A percentile compares a stretch with the other conserved stretches of the same genome.
Evolutionary conservation across 2,329 filamentous ascomycete genomes (phyloP).

Genomic region (Alternaria viburni): DNA sequence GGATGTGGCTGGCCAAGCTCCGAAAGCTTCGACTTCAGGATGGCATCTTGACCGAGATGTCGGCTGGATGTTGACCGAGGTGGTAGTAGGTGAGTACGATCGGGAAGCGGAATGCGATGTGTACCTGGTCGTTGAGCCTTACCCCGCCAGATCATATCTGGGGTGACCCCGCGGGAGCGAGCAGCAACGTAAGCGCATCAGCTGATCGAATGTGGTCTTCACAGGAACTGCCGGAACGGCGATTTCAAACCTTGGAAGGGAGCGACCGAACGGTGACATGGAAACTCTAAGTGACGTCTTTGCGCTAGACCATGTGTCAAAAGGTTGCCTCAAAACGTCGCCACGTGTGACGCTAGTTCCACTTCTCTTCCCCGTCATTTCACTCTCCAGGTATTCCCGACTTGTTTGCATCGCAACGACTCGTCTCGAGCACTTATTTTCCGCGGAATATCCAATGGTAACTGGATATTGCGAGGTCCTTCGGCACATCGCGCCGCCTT

Average conservation of each 20-base stretch:
- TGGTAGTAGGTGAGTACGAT: not conserved
- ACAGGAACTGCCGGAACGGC: not conserved
- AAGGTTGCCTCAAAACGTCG: not conserved
- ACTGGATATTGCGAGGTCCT: not conserved
- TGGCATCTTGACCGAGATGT: not conserved
- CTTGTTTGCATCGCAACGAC: not conserved
- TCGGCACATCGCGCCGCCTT: not conserved
- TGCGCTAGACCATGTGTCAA: not conserved
- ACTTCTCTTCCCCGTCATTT: not conserved
- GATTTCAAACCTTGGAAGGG: not conserved
- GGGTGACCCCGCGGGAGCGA: too few relatives aligned
- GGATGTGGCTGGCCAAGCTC: not conserved
- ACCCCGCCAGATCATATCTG: not conserved
- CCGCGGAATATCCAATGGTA: too few relatives aligned
- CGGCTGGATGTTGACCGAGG: not conserved
- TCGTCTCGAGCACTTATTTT: not conserved
- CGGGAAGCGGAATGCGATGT: not conserved
- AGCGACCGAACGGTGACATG: not conserved
- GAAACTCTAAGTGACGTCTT: not conserved
- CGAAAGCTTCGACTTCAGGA: not conserved
- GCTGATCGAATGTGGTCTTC: not conserved
- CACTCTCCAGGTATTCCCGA: not conserved
- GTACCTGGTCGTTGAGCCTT: not conserved
- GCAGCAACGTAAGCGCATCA: not conserved
- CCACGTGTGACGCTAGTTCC: not conserved